Conservation (phyloP, 805 yeast species). For the Yamadazyma endophytica region DNA sequence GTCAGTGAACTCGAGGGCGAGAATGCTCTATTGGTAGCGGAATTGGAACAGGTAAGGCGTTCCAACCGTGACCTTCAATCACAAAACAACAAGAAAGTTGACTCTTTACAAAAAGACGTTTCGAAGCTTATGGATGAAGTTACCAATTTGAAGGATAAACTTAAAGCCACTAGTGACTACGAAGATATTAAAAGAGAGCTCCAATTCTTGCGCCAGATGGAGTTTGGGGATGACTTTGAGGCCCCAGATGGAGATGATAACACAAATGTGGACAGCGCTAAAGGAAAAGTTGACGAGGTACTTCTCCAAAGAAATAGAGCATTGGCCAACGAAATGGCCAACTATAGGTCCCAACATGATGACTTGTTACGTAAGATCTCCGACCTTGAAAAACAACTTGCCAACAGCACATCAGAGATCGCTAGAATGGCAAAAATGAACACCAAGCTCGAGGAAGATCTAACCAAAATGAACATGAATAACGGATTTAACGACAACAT, state of each 20-base stretch:
- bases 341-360: slow-evolving; percentile 56
- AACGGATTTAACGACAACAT: slow-evolving; percentile 43
- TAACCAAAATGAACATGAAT: slow-evolving; percentile 40
- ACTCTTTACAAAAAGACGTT: slow-evolving; percentile 42
- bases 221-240: slow-evolving; percentile 54
- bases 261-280: slow-evolving; percentile 21
- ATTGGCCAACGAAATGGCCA: slow-evolving; percentile 66
- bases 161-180: slow-evolving; percentile 60
- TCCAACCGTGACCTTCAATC: slow-evolving; percentile 17
- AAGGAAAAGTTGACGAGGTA: slow-evolving; percentile 46
- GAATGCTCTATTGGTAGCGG: slow-evolving; percentile 58
- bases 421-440: slow-evolving; percentile 44
- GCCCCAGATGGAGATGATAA: slow-evolving; percentile 42
- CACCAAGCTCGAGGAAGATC: slow-evolving; percentile 67
- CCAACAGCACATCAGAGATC: slow-evolving; percentile 32
- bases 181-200: slow-evolving; percentile 78
- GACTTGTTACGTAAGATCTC: slow-evolving; percentile 38
- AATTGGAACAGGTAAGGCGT: slow-evolving; percentile 47
- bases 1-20: slow-evolving; percentile 62
- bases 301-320: slow-evolving; percentile 68
- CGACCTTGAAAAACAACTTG: slow-evolving; percentile 35
- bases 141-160: slow-evolving; percentile 43
- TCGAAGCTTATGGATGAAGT: slow-evolving; percentile 48
- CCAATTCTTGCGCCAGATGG: slow-evolving; percentile 65
- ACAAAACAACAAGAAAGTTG: slow-evolving; percentile 29